Percentiles rank a stretch among this genome's conserved stretches.
phyloP scores from a whole-genome alignment of 2,329 filamentous ascomycete genomes.

The Alternaria panax region DNA sequence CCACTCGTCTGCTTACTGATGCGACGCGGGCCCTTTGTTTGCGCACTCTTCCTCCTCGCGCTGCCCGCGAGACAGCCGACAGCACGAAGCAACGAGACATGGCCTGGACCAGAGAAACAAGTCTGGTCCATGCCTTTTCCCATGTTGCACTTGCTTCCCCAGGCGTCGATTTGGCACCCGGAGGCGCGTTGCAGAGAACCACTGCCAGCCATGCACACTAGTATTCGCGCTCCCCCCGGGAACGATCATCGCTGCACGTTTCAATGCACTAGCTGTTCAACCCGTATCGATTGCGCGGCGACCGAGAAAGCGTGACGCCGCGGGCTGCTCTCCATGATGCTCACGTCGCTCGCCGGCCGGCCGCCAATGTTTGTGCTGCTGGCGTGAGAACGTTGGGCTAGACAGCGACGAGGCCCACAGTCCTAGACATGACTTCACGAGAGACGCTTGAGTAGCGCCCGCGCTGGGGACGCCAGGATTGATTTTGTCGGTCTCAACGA shows the following conservation, averaged over 20 bases:
- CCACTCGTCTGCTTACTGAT: slow-evolving; percentile 24
- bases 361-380: neutral
- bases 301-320: neutral
- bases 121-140: neutral
- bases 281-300: slow-evolving; percentile 35
- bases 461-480: neutral
- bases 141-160: neutral
- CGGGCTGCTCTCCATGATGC: neutral
- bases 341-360: slow-evolving; percentile 2
- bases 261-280: slow-evolving; percentile 20
- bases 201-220: neutral
- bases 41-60: neutral
- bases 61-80: neutral
- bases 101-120: neutral
- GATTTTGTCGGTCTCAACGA: slow-evolving; percentile 3
- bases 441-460: slow-evolving; percentile 3
- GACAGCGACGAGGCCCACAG: neutral
- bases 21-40: slow-evolving; percentile 6
- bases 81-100: neutral
- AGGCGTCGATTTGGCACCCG: neutral
- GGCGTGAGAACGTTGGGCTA: neutral
- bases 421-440: slow-evolving; percentile 2
- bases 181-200: slow-evolving; percentile 7
- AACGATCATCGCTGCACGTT: slow-evolving; percentile 27
- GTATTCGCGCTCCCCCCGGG: slow-evolving; percentile 9